Base-by-base conservation (phyloP, 2,329 filamentous ascomycete species). In the Cercospora beticola region DNA sequence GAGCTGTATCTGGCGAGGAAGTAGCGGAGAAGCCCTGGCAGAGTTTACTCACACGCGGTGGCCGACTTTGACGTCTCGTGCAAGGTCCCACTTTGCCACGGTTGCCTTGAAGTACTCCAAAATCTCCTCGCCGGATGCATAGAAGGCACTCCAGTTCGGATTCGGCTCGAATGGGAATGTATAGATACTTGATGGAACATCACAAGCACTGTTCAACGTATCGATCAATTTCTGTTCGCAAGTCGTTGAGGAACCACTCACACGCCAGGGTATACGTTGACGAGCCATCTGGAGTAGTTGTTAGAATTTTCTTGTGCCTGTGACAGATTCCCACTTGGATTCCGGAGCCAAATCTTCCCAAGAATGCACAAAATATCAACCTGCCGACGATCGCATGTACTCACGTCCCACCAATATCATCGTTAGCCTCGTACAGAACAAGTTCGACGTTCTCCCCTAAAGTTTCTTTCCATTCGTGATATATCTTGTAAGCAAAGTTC, bases 241-340 rank as follows among this genome's bases (percentile, higher is more conserved):
- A 57, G 28, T 10, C 14, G 14, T 56, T 12, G 31, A n/a, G 7
- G 10, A 57, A 16, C 23, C 23, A 31, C 54, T 57, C 26, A 57
- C 69, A 82, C 80, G 5, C 82, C 82, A 0, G 81, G 81, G 67
- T 82, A 82, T 1, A 74, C 74, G 59, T 83, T 83, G 58, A 80
- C 81, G 4, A 80, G 72, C 61, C 61, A 43, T 23, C 33, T 28
- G 46, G 18, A 49, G 46, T 49, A 49, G 3, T 49, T 9, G 46
- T 49, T 2, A 43, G 59, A 43, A 28, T n/a, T 12, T 16, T 21
- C 16, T 26, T 12, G 21, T 43, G 59, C 23, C 9, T 14, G 36
- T 40, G 36, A 40, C 36, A 40, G 36, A 40, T 16, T 40, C 0
- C 14, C 36, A n/a, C 14, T n/a, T 40, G 36, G 36, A 26, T 18